Evolutionary conservation across 257 asterid genomes (phyloP).

Genomic region (Cynanchum wilfordii): DNA sequence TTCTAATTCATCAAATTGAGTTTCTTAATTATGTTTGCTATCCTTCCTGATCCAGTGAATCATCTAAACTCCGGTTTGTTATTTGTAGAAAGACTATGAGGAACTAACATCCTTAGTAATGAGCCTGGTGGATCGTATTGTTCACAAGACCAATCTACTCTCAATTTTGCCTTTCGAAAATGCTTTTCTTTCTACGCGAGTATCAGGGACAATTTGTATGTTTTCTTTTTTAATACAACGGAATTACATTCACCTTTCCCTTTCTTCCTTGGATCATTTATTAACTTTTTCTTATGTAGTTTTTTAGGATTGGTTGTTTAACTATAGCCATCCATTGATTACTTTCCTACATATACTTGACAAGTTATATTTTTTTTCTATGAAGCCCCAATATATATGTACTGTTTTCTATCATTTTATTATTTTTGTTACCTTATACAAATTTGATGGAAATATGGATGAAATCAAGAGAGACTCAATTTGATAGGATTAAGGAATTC

Average conservation of each 20-base stretch:
- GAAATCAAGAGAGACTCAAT: not conserved
- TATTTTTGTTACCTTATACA: not conserved
- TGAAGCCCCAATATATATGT: not conserved
- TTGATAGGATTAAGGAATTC: not conserved
- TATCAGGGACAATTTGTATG: slow-evolving; percentile 30
- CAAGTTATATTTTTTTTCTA: too few species aligned
- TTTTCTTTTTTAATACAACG: slow-evolving; percentile 9
- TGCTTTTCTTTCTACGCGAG: not conserved
- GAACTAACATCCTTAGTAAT: slow-evolving; percentile 73
- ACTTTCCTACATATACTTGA: not conserved
- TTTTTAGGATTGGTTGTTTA: not conserved
- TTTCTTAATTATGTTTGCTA: slow-evolving; percentile 14
- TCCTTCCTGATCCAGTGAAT: slow-evolving; percentile 10
- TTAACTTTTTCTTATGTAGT: not conserved
- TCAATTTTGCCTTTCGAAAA: slow-evolving; percentile 11
- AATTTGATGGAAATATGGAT: not conserved
- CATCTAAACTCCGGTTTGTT: slow-evolving; percentile 20
- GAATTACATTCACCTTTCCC: not conserved
- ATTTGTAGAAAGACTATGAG: slow-evolving; percentile 79
- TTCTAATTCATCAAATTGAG: slow-evolving; percentile 28
- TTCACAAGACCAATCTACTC: slow-evolving; percentile 76
- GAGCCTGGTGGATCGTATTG: slow-evolving; percentile 72
- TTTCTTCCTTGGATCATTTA: not conserved
- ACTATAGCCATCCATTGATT: not conserved
- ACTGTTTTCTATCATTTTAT: not conserved